Evolutionary conservation across 148 eudicot genomes (phyloP).

Genomic region (Dysphania ambrosioides): DNA sequence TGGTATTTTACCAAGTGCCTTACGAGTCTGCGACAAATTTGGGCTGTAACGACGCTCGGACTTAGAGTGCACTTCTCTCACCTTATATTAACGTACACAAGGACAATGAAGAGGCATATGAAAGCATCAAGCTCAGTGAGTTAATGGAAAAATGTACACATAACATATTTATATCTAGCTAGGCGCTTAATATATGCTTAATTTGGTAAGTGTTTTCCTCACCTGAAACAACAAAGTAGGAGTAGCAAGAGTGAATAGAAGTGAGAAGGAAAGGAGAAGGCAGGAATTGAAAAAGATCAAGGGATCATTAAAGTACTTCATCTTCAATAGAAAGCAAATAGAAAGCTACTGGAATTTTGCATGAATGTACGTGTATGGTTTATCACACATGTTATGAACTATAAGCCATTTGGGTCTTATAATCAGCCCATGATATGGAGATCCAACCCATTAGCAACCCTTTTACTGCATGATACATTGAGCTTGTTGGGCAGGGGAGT

Average conservation of each 20-base stretch:
- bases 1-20: no score
- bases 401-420: no score
- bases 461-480: no score
- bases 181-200: background rate
- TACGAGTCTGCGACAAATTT: no score
- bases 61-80: background rate
- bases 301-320: conserved; percentile 14
- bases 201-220: background rate
- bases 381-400: no score
- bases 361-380: background rate
- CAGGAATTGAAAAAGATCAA: conserved; percentile 1
- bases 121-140: background rate
- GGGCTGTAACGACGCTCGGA: background rate
- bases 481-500: no score
- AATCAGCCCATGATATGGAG: no score
- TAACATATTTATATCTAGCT: background rate
- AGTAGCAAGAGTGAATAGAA: conserved; percentile 18
- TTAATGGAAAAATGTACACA: background rate
- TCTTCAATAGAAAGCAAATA: background rate
- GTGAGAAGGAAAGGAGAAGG: conserved; percentile 16
- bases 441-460: no score
- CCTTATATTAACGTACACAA: no score
- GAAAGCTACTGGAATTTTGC: background rate
- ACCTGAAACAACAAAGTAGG: conserved; percentile 59
- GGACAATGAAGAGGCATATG: background rate